These are phyloP conservation scores for Chionographis japonica DNA, from an alignment of 106 monocot genomes.

Conservation along the genomic window DNA sequence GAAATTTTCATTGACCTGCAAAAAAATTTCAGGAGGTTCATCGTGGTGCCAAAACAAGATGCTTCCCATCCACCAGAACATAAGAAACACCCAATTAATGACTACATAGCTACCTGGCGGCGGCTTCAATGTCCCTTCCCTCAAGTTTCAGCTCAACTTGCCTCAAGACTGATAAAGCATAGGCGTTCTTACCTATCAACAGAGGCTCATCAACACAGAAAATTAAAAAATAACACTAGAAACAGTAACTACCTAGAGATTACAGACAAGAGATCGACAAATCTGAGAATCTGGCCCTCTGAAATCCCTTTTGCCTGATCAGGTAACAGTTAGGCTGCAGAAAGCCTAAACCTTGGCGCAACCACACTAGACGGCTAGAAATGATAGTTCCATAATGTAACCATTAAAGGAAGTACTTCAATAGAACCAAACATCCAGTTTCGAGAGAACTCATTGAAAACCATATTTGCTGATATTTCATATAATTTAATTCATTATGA, in stretches of 20 bases:
- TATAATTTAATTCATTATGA: too few species aligned
- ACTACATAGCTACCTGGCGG: conserved; percentile 29
- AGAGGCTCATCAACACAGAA: neutral
- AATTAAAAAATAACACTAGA: neutral
- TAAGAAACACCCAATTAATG: neutral
- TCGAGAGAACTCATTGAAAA: too few species aligned
- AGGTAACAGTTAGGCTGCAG: too few species aligned
- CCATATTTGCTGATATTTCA: too few species aligned
- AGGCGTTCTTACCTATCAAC: conserved; percentile 75
- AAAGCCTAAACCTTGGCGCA: too few species aligned
- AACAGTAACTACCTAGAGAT: neutral
- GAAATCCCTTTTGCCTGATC: too few species aligned
- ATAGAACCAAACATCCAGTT: too few species aligned
- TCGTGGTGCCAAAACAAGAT: neutral
- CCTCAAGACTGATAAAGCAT: conserved; percentile 80
- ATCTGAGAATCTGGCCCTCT: too few species aligned
- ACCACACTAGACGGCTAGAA: too few species aligned
- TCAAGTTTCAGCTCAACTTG: conserved; percentile 85
- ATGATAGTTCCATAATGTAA: too few species aligned
- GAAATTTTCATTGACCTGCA: conserved; percentile 55
- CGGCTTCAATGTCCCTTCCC: conserved; percentile 59
- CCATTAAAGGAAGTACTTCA: too few species aligned
- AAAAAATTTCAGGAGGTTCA: conserved; percentile 1
- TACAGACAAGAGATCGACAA: too few species aligned
- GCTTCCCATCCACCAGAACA: neutral